phyloP scores from a whole-genome alignment of 345 rosid genomes.

The Lepidium didymum region DNA sequence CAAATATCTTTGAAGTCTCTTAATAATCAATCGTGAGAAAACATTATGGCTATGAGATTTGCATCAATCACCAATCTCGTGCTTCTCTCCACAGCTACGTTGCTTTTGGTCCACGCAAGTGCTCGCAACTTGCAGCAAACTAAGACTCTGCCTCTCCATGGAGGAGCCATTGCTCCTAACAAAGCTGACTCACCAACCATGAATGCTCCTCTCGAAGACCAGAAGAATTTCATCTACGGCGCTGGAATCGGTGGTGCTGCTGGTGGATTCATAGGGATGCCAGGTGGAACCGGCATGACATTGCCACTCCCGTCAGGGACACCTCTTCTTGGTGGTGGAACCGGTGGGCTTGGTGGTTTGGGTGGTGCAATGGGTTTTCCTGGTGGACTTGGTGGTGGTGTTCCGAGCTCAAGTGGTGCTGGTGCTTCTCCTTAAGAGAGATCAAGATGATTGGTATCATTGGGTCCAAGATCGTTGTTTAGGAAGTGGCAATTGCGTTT shows the following conservation, averaged over 20 bases:
- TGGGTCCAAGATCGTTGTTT: background rate
- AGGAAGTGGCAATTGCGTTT: background rate
- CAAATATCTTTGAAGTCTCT: background rate
- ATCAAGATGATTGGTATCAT: background rate
- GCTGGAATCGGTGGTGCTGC: conserved; percentile 24
- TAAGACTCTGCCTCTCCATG: conserved; percentile 11
- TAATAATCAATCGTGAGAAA: background rate
- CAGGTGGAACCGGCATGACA: conserved; percentile 17
- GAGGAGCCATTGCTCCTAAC: conserved; percentile 7
- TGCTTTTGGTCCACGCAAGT: conserved; percentile 18
- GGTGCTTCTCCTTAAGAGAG: conserved; percentile 18
- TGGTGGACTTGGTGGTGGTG: conserved; percentile 14
- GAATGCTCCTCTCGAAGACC: background rate
- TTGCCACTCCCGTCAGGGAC: conserved; percentile 19
- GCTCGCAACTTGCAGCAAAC: conserved; percentile 21
- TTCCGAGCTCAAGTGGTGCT: conserved; percentile 16
- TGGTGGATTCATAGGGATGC: conserved; percentile 30
- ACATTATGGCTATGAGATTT: conserved; percentile 1
- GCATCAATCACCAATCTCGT: conserved; percentile 4
- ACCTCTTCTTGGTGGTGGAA: conserved; percentile 26
- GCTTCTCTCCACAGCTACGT: background rate
- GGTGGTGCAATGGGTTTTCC: conserved; percentile 25
- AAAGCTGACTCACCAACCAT: conserved; percentile 11
- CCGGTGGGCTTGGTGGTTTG: conserved; percentile 23
- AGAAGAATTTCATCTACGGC: conserved; percentile 15